Evolutionary conservation across 805 yeast genomes (phyloP).

Genomic region (Suhomyces xylopsoci): DNA sequence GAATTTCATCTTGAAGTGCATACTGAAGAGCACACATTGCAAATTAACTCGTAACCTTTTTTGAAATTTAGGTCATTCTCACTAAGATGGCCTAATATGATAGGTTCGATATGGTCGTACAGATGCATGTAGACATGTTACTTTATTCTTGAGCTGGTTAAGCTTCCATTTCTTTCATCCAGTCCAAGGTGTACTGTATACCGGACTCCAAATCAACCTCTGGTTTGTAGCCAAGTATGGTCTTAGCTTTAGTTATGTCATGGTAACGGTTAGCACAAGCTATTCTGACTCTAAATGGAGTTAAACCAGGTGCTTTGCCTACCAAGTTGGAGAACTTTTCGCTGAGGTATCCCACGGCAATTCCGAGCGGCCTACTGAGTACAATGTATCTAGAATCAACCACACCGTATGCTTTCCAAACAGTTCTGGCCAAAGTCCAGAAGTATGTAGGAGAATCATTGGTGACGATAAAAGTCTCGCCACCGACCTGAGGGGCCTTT

Average conservation of each 20-base stretch:
- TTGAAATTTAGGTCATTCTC: no score
- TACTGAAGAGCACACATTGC: not conserved
- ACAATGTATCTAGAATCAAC: slow-evolving; percentile 67
- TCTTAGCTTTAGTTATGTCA: slow-evolving; percentile 84
- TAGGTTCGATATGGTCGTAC: not conserved
- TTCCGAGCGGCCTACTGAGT: slow-evolving; percentile 70
- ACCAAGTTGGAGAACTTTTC: slow-evolving; percentile 64
- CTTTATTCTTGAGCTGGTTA: not conserved
- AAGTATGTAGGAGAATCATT: slow-evolving; percentile 94
- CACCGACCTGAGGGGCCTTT: slow-evolving; percentile 54
- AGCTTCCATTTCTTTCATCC: slow-evolving; percentile 70
- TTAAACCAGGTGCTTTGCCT: slow-evolving; percentile 88
- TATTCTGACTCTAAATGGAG: slow-evolving; percentile 90
- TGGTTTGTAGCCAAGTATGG: slow-evolving; percentile 74
- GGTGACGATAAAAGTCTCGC: slow-evolving; percentile 86
- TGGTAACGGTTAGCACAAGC: slow-evolving; percentile 94
- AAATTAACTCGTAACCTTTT: not conserved
- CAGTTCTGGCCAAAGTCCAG: slow-evolving; percentile 95
- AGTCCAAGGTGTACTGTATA: slow-evolving; percentile 70
- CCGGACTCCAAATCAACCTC: slow-evolving; percentile 76
- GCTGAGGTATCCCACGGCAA: slow-evolving; percentile 77
- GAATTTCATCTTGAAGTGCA: not conserved
- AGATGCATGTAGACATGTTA: no score
- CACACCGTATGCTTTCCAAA: slow-evolving; percentile 95
- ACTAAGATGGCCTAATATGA: no score